Conservation (phyloP, 2,329 filamentous ascomycete genomes). For the Botrytis cinerea region DNA sequence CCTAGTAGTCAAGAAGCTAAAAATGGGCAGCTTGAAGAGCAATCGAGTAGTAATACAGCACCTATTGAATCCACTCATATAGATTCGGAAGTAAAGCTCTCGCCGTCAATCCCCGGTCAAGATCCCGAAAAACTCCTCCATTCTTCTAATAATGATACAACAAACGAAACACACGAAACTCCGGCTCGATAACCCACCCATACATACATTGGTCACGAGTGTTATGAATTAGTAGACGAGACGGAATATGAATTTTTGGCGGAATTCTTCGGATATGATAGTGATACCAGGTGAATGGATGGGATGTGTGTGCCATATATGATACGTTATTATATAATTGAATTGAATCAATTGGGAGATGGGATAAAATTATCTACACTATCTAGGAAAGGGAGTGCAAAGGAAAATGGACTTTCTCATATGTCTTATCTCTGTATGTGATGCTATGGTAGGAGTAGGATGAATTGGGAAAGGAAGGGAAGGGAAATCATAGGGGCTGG, state of each 20-base stretch:
- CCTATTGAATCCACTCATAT: background rate
- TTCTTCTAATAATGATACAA: background rate
- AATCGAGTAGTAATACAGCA: constrained; percentile 6
- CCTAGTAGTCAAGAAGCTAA: constrained; percentile 36
- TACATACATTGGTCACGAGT: constrained; percentile 4
- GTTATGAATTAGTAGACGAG: constrained; percentile 16
- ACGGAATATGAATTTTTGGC: background rate
- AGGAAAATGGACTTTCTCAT: background rate
- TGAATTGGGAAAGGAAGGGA: background rate
- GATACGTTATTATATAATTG: constrained; percentile 10
- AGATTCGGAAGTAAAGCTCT: background rate
- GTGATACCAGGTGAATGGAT: constrained; percentile 21
- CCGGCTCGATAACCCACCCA: background rate
- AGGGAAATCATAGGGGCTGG: background rate
- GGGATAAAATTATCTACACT: background rate
- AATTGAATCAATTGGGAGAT: background rate
- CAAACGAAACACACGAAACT: constrained; percentile 3
- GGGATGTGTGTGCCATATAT: constrained; percentile 19
- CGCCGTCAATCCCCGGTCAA: background rate
- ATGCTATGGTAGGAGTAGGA: constrained; percentile 7
- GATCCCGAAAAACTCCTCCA: background rate
- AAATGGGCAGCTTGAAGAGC: constrained; percentile 31
- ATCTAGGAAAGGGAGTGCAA: constrained; percentile 16
- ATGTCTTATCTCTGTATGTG: background rate
- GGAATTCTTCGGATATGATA: constrained; percentile 7